Evolutionary conservation across 345 rosid genomes (phyloP).

Genomic region (Litchi chinensis): DNA sequence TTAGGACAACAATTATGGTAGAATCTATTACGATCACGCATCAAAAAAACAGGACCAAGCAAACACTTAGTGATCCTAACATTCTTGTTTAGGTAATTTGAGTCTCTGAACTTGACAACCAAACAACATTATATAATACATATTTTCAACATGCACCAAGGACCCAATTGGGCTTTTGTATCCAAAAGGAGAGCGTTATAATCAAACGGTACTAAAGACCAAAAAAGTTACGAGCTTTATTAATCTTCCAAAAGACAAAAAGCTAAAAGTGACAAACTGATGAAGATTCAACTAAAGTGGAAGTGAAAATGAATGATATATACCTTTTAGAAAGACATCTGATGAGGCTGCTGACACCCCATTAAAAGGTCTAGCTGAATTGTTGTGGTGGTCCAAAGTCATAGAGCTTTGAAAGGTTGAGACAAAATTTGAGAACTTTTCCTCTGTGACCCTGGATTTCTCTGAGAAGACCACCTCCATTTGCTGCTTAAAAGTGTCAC

Average conservation of each 20-base stretch:
- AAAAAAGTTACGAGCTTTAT: slow-evolving; percentile 19
- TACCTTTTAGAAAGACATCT: slow-evolving; percentile 72
- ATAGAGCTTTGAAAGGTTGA: slow-evolving; percentile 38
- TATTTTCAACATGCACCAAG: background rate
- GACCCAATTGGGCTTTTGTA: slow-evolving; percentile 6
- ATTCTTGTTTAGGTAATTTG: background rate
- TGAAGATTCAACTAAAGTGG: slow-evolving; percentile 7
- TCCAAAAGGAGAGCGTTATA: background rate
- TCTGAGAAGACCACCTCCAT: slow-evolving; percentile 58
- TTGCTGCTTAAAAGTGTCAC: slow-evolving; percentile 40
- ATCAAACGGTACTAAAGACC: slow-evolving; percentile 14
- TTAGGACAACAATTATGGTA: background rate
- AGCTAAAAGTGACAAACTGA: slow-evolving; percentile 18
- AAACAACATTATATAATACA: background rate
- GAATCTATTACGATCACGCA: background rate
- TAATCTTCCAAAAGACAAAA: slow-evolving; percentile 25
- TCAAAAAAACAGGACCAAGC: background rate
- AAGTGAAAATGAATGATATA: slow-evolving; percentile 19
- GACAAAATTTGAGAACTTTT: slow-evolving; percentile 37
- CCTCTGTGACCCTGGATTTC: slow-evolving; percentile 65
- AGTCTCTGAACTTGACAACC: background rate
- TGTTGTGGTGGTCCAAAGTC: slow-evolving; percentile 37
- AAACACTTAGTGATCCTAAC: background rate
- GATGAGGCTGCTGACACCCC: slow-evolving; percentile 52
- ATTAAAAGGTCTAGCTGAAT: slow-evolving; percentile 35